Percentiles rank a stretch among this genome's conserved stretches.
Evolutionary conservation across 148 eudicot genomes (phyloP).

Genomic region (Vaccinium darrowii): DNA sequence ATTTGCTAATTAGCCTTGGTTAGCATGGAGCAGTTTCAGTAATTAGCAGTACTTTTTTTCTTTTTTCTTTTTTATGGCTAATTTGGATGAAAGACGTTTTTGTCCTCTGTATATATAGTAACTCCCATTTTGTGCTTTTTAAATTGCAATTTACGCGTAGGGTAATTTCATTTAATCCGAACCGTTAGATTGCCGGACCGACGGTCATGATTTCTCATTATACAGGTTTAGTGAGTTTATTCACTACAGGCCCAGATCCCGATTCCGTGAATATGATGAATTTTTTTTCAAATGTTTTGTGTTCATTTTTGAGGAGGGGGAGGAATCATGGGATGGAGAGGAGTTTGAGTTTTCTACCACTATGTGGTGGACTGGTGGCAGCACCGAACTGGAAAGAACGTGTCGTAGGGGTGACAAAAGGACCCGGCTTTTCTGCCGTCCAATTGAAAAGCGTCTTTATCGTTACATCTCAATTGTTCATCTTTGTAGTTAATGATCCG

Average conservation of each 20-base stretch:
- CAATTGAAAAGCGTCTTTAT: too few relatives aligned
- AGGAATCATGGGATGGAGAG: too few relatives aligned
- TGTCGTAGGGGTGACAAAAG: neutral
- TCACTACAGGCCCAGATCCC: too few relatives aligned
- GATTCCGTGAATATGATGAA: neutral
- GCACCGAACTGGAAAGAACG: neutral
- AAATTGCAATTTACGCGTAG: too few relatives aligned
- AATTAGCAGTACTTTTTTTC: neutral
- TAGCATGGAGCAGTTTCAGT: neutral
- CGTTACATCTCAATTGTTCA: too few relatives aligned
- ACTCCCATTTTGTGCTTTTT: too few relatives aligned
- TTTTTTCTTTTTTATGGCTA: neutral
- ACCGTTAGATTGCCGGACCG: too few relatives aligned
- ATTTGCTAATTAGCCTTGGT: neutral
- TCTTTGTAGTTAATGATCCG: too few relatives aligned
- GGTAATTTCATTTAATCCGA: too few relatives aligned
- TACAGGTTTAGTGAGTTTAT: too few relatives aligned
- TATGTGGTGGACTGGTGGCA: neutral
- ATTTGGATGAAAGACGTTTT: conserved; percentile 24
- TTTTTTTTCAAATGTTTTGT: neutral
- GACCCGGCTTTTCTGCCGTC: too few relatives aligned
- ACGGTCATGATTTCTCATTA: too few relatives aligned
- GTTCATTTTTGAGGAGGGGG: neutral
- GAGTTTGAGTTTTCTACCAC: neutral
- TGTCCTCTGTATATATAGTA: neutral